Conservation (phyloP, 2,329 filamentous ascomycete species). For the Pseudocercospora cruenta region DNA sequence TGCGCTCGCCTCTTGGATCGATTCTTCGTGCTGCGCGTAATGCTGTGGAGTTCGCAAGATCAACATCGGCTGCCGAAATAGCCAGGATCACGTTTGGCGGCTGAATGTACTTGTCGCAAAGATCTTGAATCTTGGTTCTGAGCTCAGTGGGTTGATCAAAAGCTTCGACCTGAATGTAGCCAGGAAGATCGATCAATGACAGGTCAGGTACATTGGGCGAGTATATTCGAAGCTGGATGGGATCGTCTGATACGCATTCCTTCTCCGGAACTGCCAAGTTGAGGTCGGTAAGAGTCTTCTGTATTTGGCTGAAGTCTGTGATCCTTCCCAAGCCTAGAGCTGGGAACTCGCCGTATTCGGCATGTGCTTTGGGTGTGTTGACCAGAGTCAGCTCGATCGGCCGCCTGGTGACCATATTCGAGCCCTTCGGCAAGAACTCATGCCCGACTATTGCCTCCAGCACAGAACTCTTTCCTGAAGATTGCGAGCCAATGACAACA, state of each 20-base stretch:
- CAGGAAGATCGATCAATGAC: constrained; percentile 92
- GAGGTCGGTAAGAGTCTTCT: constrained; percentile 90
- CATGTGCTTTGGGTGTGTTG: constrained; percentile 84
- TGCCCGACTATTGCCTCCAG: constrained; percentile 96
- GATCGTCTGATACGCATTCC: constrained; percentile 94
- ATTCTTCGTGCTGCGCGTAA: constrained; percentile 86
- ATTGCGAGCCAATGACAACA: constrained; percentile 98
- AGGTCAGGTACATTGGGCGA: constrained; percentile 94
- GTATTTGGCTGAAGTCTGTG: constrained; percentile 88
- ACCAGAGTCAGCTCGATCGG: constrained; percentile 95
- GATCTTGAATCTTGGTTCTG: constrained; percentile 92
- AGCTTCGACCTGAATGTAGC: constrained; percentile 94
- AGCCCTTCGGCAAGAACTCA: constrained; percentile 96
- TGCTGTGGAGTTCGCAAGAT: constrained; percentile 94
- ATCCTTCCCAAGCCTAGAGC: constrained; percentile 87
- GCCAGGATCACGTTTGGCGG: constrained; percentile 94
- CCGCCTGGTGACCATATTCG: constrained; percentile 95
- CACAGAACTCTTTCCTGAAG: constrained; percentile 96
- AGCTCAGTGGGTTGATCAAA: constrained; percentile 87
- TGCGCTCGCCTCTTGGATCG: constrained; percentile 90
- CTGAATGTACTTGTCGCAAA: constrained; percentile 98
- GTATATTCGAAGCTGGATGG: constrained; percentile 93
- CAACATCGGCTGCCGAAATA: constrained; percentile 96
- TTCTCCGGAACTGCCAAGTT: constrained; percentile 89
- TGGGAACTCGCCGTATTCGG: constrained; percentile 95